Evolutionary conservation across 163 green algal species (phyloP), one percentile per base, ranked within the genome.

Genomic region (Volvox carteri): DNA sequence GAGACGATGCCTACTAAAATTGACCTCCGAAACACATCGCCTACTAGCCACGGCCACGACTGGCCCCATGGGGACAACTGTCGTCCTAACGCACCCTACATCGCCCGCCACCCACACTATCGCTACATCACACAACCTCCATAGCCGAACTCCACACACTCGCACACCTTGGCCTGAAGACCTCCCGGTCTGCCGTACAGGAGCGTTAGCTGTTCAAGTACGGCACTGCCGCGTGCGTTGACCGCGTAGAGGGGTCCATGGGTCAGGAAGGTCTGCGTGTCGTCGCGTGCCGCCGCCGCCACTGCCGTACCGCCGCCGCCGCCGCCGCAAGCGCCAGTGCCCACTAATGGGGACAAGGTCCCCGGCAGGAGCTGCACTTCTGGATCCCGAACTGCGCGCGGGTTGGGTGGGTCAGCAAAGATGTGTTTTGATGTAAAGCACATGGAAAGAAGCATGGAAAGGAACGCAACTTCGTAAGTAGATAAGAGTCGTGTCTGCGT

Each of bases 231-330:
- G n/a, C 80, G 80, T 1, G 44, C 80, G 23, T 78, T 78, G 62
- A 87, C 80, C n/a, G 44, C 80, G 44, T 60, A 70, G 3, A 87
- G 44, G 5, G 62, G 44, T 44, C 80, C 80, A 65, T 87, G 80
- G 44, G 80, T 78, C 62, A 78, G 30, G 44, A 87, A 87, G 16
- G 23, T 44, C 12, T 23, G 44, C 33, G 80, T 87, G 60, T 87
- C 80, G 80, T 87, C 80, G 14, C 30, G 28, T 1, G 35, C n/a
- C 39, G 42, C 21, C 54, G n/a, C n/a, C n/a, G n/a, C n/a, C n/a
- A n/a, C n/a, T n/a, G n/a, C n/a, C n/a, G n/a, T n/a, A 4, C 25
- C 4, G 23, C 37, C 7, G 77, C 28, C 23, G 5, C 37, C 68
- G 18, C 37, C 4, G 6, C 62, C 33, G 54, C 58, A n/a, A 16